Percentiles rank a stretch among this genome's conserved stretches.
phyloP scores from a whole-genome alignment of 2,329 filamentous ascomycete species.

The Arachnopeziza araneosa region DNA sequence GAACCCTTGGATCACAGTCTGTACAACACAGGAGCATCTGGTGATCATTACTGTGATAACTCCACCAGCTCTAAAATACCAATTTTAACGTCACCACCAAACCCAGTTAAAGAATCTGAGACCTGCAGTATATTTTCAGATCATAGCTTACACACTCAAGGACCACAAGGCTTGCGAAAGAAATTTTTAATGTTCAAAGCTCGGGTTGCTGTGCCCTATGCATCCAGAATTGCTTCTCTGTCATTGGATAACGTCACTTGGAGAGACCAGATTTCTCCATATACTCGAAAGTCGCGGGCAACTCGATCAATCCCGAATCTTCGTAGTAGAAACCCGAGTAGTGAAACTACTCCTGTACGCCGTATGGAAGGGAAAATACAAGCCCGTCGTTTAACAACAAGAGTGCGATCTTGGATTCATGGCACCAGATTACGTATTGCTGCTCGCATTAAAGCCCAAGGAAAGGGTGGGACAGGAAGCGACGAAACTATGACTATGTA shows the following conservation, averaged over 20 bases:
- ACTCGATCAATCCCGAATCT: constrained; percentile 20
- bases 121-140: constrained; percentile 34
- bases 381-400: constrained; percentile 21
- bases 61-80: neutral
- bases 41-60: neutral
- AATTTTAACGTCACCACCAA: neutral
- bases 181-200: constrained; percentile 25
- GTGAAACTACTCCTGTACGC: constrained; percentile 6
- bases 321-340: constrained; percentile 9
- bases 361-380: constrained; percentile 13
- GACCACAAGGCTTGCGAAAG: constrained; percentile 20
- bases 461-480: neutral
- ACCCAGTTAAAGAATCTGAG: constrained; percentile 21
- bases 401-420: constrained; percentile 25
- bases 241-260: constrained; percentile 27
- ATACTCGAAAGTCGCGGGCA: constrained; percentile 9
- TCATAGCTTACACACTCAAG: constrained; percentile 29
- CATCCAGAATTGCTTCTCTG: constrained; percentile 18
- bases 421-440: constrained; percentile 22
- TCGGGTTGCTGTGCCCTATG: constrained; percentile 23
- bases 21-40: neutral
- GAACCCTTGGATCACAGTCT: neutral
- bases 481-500: neutral
- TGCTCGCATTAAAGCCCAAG: constrained; percentile 6
- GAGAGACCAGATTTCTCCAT: constrained; percentile 12